A percentile compares a stretch with the other conserved stretches of the same genome.
These are phyloP conservation scores for Rhamnella rubrinervis DNA, from an alignment of 331 rosid species.

Conservation along the genomic window DNA sequence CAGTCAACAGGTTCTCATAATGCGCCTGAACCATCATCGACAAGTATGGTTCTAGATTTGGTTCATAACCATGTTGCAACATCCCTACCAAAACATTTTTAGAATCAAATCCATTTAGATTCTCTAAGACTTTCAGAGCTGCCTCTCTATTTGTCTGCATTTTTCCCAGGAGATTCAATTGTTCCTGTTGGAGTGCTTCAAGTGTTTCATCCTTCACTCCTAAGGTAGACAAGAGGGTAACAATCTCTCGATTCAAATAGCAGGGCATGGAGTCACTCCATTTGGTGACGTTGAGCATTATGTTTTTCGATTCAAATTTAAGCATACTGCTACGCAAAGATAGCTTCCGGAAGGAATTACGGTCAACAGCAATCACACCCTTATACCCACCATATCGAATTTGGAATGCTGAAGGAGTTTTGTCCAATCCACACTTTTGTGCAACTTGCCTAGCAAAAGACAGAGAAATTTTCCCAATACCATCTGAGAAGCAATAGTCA, in stretches of 20 bases:
- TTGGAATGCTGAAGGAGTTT: conserved; percentile 86
- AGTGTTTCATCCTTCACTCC: conserved; percentile 74
- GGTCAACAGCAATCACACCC: conserved; percentile 89
- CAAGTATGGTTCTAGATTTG: conserved; percentile 80
- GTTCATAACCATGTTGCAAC: conserved; percentile 77
- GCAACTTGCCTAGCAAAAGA: conserved; percentile 86
- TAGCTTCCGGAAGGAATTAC: conserved; percentile 65
- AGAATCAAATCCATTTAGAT: conserved; percentile 57
- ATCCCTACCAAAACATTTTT: conserved; percentile 66
- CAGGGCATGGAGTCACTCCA: conserved; percentile 89
- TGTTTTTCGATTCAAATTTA: conserved; percentile 75
- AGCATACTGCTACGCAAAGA: conserved; percentile 87
- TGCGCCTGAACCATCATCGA: conserved; percentile 86
- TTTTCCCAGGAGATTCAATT: conserved; percentile 56
- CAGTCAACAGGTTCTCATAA: conserved; percentile 63
- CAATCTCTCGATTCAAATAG: conserved; percentile 90
- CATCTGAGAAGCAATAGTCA: conserved; percentile 89
- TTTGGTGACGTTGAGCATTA: conserved; percentile 82
- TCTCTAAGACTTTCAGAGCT: conserved; percentile 65
- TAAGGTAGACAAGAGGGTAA: conserved; percentile 69
- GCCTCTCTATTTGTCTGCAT: conserved; percentile 62
- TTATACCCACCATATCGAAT: conserved; percentile 95
- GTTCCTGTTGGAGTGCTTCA: conserved; percentile 74
- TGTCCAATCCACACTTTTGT: conserved; percentile 58
- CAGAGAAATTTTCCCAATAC: conserved; percentile 83